A percentile compares a stretch with the other conserved stretches of the same genome.
Conservation (phyloP, 305 asterid species). For the Striga hermonthica region DNA sequence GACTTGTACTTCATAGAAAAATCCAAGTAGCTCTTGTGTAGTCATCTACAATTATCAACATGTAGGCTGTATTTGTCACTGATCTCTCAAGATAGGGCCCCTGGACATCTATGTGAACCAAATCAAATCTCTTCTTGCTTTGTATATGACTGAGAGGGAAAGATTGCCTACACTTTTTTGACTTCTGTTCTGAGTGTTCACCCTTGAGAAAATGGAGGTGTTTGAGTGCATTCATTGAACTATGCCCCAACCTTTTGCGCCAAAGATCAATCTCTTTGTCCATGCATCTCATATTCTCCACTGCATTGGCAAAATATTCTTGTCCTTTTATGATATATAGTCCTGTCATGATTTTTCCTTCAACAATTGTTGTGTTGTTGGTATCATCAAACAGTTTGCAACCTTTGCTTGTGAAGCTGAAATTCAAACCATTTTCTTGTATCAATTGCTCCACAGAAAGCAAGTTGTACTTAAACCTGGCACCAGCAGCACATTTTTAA, state of each 20-base stretch:
- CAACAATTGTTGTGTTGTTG: background rate
- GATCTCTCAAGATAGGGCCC: background rate
- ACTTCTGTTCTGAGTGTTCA: background rate
- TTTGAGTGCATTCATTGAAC: background rate
- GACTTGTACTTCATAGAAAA: background rate
- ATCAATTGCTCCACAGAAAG: background rate
- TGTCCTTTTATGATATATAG: too few species aligned
- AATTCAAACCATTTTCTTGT: background rate
- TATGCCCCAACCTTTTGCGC: too few species aligned
- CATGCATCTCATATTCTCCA: too few species aligned
- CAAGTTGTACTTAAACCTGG: background rate
- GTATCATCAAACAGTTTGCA: background rate
- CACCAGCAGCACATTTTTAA: background rate
- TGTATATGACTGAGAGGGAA: background rate
- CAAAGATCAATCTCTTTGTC: too few species aligned
- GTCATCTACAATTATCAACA: background rate
- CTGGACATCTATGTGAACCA: background rate
- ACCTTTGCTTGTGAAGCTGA: background rate
- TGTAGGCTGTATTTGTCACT: background rate
- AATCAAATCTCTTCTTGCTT: background rate
- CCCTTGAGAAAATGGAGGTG: background rate
- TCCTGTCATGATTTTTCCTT: background rate
- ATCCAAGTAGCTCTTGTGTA: background rate
- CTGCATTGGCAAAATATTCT: too few species aligned
- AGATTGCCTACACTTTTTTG: background rate